Percentiles rank a stretch among this genome's conserved stretches.
These are phyloP conservation scores for Dacryopinax primogenitus DNA, from an alignment of 768 basidiomycete genomes.

Conservation along the genomic window DNA sequence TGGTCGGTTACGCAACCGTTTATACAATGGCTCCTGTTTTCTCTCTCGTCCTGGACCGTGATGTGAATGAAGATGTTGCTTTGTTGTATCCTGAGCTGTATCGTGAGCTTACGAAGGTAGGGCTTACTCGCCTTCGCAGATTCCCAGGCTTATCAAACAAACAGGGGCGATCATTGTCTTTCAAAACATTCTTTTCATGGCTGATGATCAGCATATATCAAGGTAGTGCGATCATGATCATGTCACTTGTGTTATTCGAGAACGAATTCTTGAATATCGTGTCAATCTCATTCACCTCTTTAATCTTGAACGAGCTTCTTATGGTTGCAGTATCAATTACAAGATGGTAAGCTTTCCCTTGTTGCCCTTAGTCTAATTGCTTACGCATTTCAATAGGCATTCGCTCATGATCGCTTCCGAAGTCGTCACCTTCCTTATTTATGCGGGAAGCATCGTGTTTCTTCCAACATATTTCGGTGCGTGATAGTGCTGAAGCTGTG, in stretches of 20 bases:
- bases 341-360: constrained; percentile 53
- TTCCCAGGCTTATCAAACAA: constrained; percentile 9
- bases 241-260: constrained; percentile 91
- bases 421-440: constrained; percentile 75
- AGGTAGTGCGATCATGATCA: constrained; percentile 94
- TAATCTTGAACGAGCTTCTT: constrained; percentile 92
- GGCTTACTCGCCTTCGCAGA: not conserved
- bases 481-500: constrained; percentile 21
- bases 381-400: constrained; percentile 45
- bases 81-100: constrained; percentile 94
- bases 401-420: constrained; percentile 89
- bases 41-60: constrained; percentile 87
- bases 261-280: constrained; percentile 97
- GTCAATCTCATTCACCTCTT: constrained; percentile 91
- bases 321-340: constrained; percentile 99
- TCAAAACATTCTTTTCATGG: constrained; percentile 99
- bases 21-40: constrained; percentile 99
- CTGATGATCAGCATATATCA: constrained; percentile 95
- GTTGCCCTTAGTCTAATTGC: not conserved
- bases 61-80: constrained; percentile 91
- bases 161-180: constrained; percentile 84
- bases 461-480: constrained; percentile 93
- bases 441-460: constrained; percentile 82
- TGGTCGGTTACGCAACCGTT: constrained; percentile 90
- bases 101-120: constrained; percentile 90